Conservation (phyloP, 257 asterid genomes). For the Nicotiana obtusifolia region DNA sequence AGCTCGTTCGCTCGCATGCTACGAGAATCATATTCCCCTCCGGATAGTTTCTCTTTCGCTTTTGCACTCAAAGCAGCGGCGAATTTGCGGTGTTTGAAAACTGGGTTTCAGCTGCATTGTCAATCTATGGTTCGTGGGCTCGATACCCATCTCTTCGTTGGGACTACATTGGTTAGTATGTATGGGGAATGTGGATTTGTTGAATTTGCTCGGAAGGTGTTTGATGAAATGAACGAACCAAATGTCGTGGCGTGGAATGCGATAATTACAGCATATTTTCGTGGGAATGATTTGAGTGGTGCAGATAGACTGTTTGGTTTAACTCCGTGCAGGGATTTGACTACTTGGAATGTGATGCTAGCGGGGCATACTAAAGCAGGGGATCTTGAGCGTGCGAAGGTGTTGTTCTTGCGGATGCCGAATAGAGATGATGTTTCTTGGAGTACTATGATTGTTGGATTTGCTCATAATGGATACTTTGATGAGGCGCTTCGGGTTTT, state of each 20-base stretch:
- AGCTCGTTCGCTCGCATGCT: constrained; percentile 45
- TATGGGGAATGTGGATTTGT: constrained; percentile 67
- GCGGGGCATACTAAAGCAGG: constrained; percentile 61
- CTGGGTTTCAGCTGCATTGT: constrained; percentile 74
- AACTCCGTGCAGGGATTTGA: constrained; percentile 54
- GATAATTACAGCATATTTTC: constrained; percentile 50
- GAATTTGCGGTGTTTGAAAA: constrained; percentile 39
- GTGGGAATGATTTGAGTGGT: constrained; percentile 47
- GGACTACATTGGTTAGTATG: constrained; percentile 79
- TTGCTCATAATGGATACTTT: constrained; percentile 44
- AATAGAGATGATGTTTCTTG: constrained; percentile 66
- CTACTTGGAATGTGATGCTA: constrained; percentile 77
- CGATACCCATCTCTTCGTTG: constrained; percentile 55
- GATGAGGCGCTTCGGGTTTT: constrained; percentile 49
- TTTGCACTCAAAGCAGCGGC: constrained; percentile 71
- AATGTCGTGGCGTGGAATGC: constrained; percentile 85
- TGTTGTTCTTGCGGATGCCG: constrained; percentile 48
- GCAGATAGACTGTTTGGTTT: constrained; percentile 44
- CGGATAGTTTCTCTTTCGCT: constrained; percentile 75
- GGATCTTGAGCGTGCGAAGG: constrained; percentile 47
- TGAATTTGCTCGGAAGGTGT: constrained; percentile 38
- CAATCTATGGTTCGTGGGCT: constrained; percentile 64
- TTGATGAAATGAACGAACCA: constrained; percentile 66
- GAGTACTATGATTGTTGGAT: constrained; percentile 72
- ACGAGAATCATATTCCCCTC: constrained; percentile 21